A percentile compares a stretch with the other conserved stretches of the same genome.
phyloP scores from a whole-genome alignment of 768 basidiomycete genomes.

The Mycena chlorophos region DNA sequence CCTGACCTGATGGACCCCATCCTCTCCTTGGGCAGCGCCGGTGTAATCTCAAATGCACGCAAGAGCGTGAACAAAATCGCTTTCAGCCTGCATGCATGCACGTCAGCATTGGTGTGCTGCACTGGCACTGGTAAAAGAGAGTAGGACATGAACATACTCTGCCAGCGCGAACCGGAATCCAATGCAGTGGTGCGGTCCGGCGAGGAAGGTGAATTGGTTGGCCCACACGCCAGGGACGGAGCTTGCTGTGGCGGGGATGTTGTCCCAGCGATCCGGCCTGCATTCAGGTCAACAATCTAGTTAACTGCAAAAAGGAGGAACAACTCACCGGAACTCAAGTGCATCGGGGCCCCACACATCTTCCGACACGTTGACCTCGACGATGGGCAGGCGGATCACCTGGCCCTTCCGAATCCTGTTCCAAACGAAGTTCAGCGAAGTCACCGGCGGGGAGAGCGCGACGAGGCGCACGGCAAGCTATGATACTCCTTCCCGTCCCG shows the following conservation, averaged over 20 bases:
- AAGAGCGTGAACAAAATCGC: too few species aligned
- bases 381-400: background rate
- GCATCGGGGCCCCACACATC: too few species aligned
- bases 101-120: background rate
- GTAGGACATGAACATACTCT: too few species aligned
- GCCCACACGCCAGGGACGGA: background rate
- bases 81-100: too few species aligned
- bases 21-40: too few species aligned
- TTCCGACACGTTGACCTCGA: background rate
- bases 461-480: too few species aligned
- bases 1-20: too few species aligned
- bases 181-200: background rate
- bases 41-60: too few species aligned
- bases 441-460: too few species aligned
- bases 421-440: too few species aligned
- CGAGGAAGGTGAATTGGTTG: background rate
- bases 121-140: too few species aligned
- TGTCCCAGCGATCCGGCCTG: background rate
- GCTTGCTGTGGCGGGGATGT: background rate
- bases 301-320: background rate
- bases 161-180: background rate
- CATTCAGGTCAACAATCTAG: background rate
- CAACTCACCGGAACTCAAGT: background rate
- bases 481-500: background rate
- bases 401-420: background rate